Percentiles rank a stretch among this genome's conserved stretches.
Conservation (phyloP, 2,329 filamentous ascomycete species). For the Alternaria solani region DNA sequence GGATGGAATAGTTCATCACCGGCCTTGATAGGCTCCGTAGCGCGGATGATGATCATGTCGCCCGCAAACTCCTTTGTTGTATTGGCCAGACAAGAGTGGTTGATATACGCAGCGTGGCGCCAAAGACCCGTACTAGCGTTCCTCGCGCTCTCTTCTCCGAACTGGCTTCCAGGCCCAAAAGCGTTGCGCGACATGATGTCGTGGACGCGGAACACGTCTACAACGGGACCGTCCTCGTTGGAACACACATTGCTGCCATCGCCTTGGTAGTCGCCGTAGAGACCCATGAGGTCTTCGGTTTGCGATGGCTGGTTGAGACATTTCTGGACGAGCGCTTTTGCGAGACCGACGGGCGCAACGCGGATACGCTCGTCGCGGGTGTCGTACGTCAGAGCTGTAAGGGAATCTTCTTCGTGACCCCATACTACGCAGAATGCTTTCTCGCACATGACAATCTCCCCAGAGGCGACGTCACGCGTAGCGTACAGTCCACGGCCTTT, state of each 20-base stretch:
- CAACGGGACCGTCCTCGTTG: constrained; percentile 51
- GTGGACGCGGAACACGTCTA: constrained; percentile 61
- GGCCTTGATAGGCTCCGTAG: constrained; percentile 42
- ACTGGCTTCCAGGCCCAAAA: constrained; percentile 51
- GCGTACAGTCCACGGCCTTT: constrained; percentile 63
- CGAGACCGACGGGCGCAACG: constrained; percentile 31
- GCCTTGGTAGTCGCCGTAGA: constrained; percentile 47
- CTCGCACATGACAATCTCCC: constrained; percentile 64
- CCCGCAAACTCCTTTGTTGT: constrained; percentile 52
- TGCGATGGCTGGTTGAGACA: constrained; percentile 55
- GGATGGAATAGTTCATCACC: constrained; percentile 37
- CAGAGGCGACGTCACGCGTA: constrained; percentile 56
- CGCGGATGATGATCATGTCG: constrained; percentile 52
- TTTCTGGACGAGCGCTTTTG: constrained; percentile 54
- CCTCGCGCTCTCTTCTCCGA: constrained; percentile 30
- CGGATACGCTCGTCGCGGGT: constrained; percentile 48
- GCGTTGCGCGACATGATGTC: constrained; percentile 56
- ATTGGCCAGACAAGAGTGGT: constrained; percentile 57
- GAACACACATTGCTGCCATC: constrained; percentile 48
- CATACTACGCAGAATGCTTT: constrained; percentile 61
- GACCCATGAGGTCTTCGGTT: constrained; percentile 44
- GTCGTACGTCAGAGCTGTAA: constrained; percentile 57
- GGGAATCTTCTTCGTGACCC: constrained; percentile 53
- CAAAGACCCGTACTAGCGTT: constrained; percentile 51
- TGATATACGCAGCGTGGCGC: constrained; percentile 54